Evolutionary conservation across 495 filamentous ascomycete genomes (phyloP).

Genomic region (Chaetomium tenue): DNA sequence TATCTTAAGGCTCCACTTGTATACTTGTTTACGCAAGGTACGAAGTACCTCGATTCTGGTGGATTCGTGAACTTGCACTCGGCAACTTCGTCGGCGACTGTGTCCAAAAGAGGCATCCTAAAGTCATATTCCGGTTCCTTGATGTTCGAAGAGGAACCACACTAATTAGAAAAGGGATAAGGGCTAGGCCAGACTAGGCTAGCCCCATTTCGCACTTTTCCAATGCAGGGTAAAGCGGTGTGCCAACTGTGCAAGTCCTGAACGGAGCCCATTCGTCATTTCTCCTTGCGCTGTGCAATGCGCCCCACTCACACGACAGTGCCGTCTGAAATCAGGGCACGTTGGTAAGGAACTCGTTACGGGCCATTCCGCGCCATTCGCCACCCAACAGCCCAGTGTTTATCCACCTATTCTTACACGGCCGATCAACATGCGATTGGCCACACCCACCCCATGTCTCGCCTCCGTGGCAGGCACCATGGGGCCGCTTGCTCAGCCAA

Average conservation of each 20-base stretch:
- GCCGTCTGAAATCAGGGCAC: slow-evolving; percentile 17
- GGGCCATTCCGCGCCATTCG: no score
- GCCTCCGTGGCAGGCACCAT: slow-evolving; percentile 25
- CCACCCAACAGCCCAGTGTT: slow-evolving; percentile 28
- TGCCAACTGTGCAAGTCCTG: slow-evolving; percentile 27
- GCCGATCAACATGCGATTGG: slow-evolving; percentile 25
- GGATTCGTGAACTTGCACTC: no score
- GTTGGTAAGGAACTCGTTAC: slow-evolving; percentile 1
- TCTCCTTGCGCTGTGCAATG: slow-evolving; percentile 13
- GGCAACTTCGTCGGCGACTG: not conserved
- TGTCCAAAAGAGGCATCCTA: not conserved
- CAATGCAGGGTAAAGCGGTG: slow-evolving; percentile 21
- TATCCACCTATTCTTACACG: slow-evolving; percentile 8
- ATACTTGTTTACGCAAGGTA: not conserved
- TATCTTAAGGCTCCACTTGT: not conserved
- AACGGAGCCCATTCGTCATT: slow-evolving; percentile 35
- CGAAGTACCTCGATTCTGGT: no score
- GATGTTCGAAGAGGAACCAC: not conserved
- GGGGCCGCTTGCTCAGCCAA: slow-evolving; percentile 20
- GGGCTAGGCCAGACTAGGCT: not conserved
- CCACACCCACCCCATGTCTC: slow-evolving; percentile 25
- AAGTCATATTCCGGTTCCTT: not conserved
- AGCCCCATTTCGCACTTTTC: not conserved
- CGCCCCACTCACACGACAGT: slow-evolving; percentile 25
- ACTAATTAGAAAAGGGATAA: not conserved